Evolutionary conservation across 1,284 basidiomycete genomes (phyloP).

Genomic region (Trichosporon ovoides): DNA sequence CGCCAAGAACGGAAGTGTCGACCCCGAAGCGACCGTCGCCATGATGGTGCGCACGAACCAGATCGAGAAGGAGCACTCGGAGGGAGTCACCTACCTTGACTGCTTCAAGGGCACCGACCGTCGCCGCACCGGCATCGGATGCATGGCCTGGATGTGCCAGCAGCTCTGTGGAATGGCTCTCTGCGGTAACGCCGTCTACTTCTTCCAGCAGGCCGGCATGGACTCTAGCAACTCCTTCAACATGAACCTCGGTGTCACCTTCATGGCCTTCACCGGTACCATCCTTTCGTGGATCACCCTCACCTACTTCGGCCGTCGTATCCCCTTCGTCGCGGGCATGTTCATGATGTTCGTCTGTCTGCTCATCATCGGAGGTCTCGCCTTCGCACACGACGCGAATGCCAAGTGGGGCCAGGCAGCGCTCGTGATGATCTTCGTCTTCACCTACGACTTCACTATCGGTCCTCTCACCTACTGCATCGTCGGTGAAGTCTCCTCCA

Average conservation of each 20-base stretch:
- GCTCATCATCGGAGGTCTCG: conserved; percentile 46
- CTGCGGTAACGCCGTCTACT: conserved; percentile 23
- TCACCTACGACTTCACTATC: conserved; percentile 29
- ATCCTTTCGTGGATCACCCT: conserved; percentile 43
- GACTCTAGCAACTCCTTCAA: conserved; percentile 16
- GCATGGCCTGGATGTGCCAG: conserved; percentile 20
- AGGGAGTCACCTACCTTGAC: conserved; percentile 24
- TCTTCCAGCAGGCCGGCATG: conserved; percentile 26
- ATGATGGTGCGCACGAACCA: conserved; percentile 36
- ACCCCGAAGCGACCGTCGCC: conserved; percentile 29
- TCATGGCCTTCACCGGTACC: conserved; percentile 46
- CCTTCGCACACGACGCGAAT: conserved; percentile 6
- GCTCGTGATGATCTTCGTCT: conserved; percentile 27
- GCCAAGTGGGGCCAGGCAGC: conserved; percentile 19
- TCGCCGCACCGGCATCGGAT: conserved; percentile 20
- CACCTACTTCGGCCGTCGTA: conserved; percentile 45
- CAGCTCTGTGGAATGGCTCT: conserved; percentile 25
- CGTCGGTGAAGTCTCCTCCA: conserved; percentile 49
- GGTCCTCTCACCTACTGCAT: conserved; percentile 41
- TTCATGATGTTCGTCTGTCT: conserved; percentile 45
- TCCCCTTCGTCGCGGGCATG: conserved; percentile 51
- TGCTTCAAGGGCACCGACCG: conserved; percentile 30
- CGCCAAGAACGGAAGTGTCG: conserved; percentile 19
- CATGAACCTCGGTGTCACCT: conserved; percentile 43
- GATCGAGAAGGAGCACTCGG: conserved; percentile 25